Percentiles rank a stretch among this genome's conserved stretches.
Evolutionary conservation across 805 yeast genomes (phyloP).

Genomic region (Saccharomycopsis javanensis): DNA sequence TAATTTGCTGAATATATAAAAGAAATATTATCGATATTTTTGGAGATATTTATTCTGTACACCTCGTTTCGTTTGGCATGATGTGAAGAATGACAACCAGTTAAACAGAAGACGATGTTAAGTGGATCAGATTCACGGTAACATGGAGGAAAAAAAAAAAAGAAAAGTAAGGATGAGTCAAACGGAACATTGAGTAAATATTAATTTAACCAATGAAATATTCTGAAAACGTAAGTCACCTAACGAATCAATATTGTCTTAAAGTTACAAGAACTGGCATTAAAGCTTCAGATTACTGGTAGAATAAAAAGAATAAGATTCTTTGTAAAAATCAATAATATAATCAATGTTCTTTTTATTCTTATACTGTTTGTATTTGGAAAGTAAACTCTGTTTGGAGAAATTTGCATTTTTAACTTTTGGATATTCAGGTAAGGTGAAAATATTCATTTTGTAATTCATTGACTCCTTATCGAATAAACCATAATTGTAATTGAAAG

Average conservation of each 20-base stretch:
- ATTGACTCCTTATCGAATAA: conserved; percentile 10
- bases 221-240: not conserved
- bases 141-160: not conserved
- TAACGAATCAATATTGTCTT: too few relatives aligned
- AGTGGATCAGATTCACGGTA: not conserved
- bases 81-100: not conserved
- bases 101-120: not conserved
- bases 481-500: conserved; percentile 8
- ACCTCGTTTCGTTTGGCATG: too few relatives aligned
- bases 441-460: conserved; percentile 11
- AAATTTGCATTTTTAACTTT: not conserved
- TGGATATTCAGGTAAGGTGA: conserved; percentile 9
- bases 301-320: not conserved
- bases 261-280: not conserved
- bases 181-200: not conserved
- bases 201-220: not conserved
- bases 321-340: not conserved
- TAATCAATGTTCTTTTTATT: not conserved
- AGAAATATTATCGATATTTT: not conserved
- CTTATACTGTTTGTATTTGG: not conserved
- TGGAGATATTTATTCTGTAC: too few relatives aligned
- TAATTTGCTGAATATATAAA: not conserved
- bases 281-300: not conserved
- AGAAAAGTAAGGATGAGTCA: not conserved
- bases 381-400: not conserved